Conservation (phyloP, 345 rosid genomes). For the Gossypium turneri region DNA sequence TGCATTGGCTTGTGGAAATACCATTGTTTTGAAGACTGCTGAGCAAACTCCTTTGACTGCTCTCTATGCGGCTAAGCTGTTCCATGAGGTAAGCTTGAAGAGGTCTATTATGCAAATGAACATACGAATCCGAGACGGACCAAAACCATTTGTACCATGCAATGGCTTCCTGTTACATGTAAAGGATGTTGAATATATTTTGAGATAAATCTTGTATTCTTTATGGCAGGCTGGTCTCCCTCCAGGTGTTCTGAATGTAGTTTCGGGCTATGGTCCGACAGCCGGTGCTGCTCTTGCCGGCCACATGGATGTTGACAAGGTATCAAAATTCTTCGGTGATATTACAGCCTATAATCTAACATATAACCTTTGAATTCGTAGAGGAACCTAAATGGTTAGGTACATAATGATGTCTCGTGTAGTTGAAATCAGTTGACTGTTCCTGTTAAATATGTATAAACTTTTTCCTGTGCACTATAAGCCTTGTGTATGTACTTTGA, state of each 20-base stretch:
- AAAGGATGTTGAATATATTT: not conserved
- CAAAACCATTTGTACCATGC: not conserved
- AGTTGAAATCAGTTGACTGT: not conserved
- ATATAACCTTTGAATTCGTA: not conserved
- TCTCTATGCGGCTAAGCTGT: conserved; percentile 39
- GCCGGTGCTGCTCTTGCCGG: conserved; percentile 87
- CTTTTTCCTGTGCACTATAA: not conserved
- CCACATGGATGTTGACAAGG: conserved; percentile 99
- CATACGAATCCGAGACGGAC: not conserved
- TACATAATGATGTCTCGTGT: not conserved
- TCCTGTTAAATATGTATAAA: not conserved
- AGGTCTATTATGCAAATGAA: not conserved
- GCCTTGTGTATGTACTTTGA: not conserved
- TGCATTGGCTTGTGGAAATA: conserved; percentile 47
- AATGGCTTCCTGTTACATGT: not conserved
- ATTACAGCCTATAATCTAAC: not conserved
- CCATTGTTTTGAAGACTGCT: conserved; percentile 45
- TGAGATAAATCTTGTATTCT: conserved; percentile 4
- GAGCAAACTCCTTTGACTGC: conserved; percentile 57
- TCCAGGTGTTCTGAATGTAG: conserved; percentile 79
- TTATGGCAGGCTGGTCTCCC: conserved; percentile 81
- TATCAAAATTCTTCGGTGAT: conserved; percentile 17
- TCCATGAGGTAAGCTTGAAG: conserved; percentile 46
- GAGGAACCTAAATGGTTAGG: not conserved
- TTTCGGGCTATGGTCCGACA: conserved; percentile 80